A percentile compares a stretch with the other conserved stretches of the same genome.
Evolutionary conservation across 805 yeast species (phyloP).

Genomic region (Komagataella ulmi): DNA sequence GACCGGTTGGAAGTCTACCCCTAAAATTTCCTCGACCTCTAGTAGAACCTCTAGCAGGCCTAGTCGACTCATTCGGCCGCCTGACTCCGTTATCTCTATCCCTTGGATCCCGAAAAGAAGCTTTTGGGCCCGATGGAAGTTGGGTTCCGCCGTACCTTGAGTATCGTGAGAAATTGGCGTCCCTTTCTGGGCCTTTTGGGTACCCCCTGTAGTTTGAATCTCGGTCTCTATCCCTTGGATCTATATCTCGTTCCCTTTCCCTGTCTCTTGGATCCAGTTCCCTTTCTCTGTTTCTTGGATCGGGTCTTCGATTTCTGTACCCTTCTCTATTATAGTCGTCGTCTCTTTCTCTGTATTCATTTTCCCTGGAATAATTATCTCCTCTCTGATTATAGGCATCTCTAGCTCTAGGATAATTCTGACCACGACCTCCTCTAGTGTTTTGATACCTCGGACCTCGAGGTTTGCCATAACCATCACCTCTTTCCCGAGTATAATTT

Average conservation of each 20-base stretch:
- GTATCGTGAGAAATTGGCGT: neutral
- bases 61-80: neutral
- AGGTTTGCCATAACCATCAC: neutral
- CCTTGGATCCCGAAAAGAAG: neutral
- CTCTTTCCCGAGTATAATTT: neutral
- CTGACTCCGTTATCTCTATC: neutral
- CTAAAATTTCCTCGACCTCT: neutral
- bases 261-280: neutral
- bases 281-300: neutral
- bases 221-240: neutral
- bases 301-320: neutral
- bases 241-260: neutral
- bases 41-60: neutral
- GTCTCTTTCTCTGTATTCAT: constrained; percentile 1
- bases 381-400: neutral
- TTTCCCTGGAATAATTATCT: neutral
- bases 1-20: constrained; percentile 1
- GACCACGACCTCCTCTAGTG: neutral
- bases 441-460: neutral
- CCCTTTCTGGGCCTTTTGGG: constrained; percentile 1
- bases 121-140: neutral
- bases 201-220: neutral
- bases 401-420: neutral
- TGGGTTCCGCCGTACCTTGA: neutral
- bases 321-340: constrained; percentile 1